These are phyloP conservation scores for Clathrospora elynae DNA, from an alignment of 2,329 filamentous ascomycete genomes.

Conservation along the genomic window DNA sequence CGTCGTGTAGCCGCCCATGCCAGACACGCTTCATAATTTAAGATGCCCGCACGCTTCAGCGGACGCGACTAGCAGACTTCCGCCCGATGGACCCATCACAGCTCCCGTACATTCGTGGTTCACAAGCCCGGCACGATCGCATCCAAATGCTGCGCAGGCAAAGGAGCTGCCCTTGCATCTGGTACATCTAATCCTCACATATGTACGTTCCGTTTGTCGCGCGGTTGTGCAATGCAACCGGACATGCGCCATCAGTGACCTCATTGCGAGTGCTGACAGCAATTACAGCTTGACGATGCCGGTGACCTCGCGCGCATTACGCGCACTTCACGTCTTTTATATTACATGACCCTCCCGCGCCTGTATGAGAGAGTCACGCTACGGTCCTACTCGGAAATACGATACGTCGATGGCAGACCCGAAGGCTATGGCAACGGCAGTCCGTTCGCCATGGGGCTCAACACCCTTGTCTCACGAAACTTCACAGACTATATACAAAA, in stretches of 20 bases:
- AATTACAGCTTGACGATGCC: slow-evolving; percentile 59
- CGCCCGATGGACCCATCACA: slow-evolving; percentile 28
- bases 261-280: slow-evolving; percentile 17
- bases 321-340: slow-evolving; percentile 64
- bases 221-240: not conserved
- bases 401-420: slow-evolving; percentile 62
- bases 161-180: slow-evolving; percentile 62
- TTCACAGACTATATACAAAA: slow-evolving; percentile 59
- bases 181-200: slow-evolving; percentile 61
- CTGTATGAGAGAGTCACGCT: slow-evolving; percentile 63
- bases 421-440: slow-evolving; percentile 67
- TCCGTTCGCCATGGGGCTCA: slow-evolving; percentile 67
- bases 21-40: slow-evolving; percentile 15
- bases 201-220: too few relatives aligned
- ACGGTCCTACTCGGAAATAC: slow-evolving; percentile 63
- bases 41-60: slow-evolving; percentile 17
- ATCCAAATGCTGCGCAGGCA: slow-evolving; percentile 35
- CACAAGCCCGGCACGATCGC: slow-evolving; percentile 42
- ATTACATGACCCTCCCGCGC: slow-evolving; percentile 68
- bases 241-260: slow-evolving; percentile 14
- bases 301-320: slow-evolving; percentile 64
- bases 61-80: slow-evolving; percentile 11
- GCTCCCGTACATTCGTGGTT: slow-evolving; percentile 40
- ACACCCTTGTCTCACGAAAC: slow-evolving; percentile 63
- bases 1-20: slow-evolving; percentile 25